A percentile compares a stretch with the other conserved stretches of the same genome.
These are phyloP conservation scores for Xylaria telfairii DNA, from an alignment of 495 filamentous ascomycete species.

Conservation along the genomic window DNA sequence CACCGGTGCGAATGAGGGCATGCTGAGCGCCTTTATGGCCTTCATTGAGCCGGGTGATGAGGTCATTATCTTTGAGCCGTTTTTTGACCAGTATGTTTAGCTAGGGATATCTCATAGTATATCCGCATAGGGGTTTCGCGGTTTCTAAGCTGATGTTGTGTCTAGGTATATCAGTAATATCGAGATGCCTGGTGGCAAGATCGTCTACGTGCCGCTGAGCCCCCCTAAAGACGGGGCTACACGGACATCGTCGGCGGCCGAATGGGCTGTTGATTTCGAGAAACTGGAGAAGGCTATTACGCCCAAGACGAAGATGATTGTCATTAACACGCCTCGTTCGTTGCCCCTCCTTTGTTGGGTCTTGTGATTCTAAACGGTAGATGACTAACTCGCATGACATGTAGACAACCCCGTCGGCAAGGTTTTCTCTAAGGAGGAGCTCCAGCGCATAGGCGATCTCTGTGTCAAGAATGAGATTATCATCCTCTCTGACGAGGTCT, in stretches of 20 bases:
- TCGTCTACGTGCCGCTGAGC: constrained; percentile 91
- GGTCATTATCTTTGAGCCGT: constrained; percentile 97
- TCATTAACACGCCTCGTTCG: constrained; percentile 70
- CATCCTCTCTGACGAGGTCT: constrained; percentile 95
- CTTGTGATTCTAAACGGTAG: neutral
- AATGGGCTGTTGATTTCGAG: constrained; percentile 87
- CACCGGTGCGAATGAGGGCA: constrained; percentile 96
- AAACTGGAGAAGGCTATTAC: constrained; percentile 87
- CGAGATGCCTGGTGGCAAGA: constrained; percentile 93
- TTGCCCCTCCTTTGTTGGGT: neutral
- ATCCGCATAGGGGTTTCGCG: neutral
- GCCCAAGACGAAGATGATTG: constrained; percentile 90
- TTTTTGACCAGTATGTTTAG: constrained; percentile 88
- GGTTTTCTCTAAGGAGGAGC: constrained; percentile 83
- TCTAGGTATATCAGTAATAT: constrained; percentile 91
- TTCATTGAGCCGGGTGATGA: constrained; percentile 95
- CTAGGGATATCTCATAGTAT: neutral
- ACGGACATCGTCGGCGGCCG: constrained; percentile 79
- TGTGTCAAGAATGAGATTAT: constrained; percentile 93
- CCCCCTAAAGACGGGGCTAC: constrained; percentile 84
- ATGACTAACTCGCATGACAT: constrained; percentile 27
- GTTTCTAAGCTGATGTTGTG: constrained; percentile 10
- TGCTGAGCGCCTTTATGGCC: constrained; percentile 96
- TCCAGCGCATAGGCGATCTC: constrained; percentile 85
- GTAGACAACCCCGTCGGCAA: constrained; percentile 95